A percentile compares a stretch with the other conserved stretches of the same genome.
Conservation (phyloP, 2,329 filamentous ascomycete genomes). For the Shiraia sp. region DNA sequence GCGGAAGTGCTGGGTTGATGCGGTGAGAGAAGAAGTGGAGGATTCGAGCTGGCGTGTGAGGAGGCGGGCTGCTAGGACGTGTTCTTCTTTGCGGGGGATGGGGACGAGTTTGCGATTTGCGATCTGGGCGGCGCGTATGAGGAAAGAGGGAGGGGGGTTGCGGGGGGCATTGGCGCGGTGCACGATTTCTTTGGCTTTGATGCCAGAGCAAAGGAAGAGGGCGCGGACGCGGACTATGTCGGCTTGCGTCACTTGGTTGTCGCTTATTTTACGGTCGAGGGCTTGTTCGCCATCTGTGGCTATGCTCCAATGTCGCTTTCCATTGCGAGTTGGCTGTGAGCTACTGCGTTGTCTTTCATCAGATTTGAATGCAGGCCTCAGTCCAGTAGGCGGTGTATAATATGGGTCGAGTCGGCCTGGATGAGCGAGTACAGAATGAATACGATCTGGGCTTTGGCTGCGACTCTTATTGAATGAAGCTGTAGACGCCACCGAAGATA, state of each 20-base stretch:
- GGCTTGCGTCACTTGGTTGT: conserved; percentile 51
- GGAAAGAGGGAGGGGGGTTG: conserved; percentile 36
- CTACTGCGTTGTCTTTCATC: conserved; percentile 20
- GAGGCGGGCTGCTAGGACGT: conserved; percentile 57
- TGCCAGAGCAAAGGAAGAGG: conserved; percentile 79
- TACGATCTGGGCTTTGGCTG: conserved; percentile 26
- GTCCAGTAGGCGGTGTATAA: conserved; percentile 34
- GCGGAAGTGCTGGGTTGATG: conserved; percentile 56
- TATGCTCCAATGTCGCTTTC: conserved; percentile 62
- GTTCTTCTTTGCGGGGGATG: conserved; percentile 55
- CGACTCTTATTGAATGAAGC: conserved; percentile 26
- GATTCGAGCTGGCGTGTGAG: conserved; percentile 55
- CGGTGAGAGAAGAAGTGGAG: conserved; percentile 51
- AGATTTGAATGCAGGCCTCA: conserved; percentile 21
- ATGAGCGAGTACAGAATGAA: conserved; percentile 37
- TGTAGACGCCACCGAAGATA: conserved; percentile 28
- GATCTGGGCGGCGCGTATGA: conserved; percentile 49
- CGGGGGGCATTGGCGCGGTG: conserved; percentile 61
- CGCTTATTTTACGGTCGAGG: conserved; percentile 31
- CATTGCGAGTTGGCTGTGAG: conserved; percentile 44
- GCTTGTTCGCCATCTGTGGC: conserved; percentile 49
- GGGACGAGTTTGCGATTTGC: conserved; percentile 49
- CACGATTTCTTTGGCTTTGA: conserved; percentile 83
- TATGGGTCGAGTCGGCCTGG: conserved; percentile 35
- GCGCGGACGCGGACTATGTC: conserved; percentile 80